A percentile compares a stretch with the other conserved stretches of the same genome.
phyloP scores from a whole-genome alignment of 345 rosid genomes.

The Ricinus communis region DNA sequence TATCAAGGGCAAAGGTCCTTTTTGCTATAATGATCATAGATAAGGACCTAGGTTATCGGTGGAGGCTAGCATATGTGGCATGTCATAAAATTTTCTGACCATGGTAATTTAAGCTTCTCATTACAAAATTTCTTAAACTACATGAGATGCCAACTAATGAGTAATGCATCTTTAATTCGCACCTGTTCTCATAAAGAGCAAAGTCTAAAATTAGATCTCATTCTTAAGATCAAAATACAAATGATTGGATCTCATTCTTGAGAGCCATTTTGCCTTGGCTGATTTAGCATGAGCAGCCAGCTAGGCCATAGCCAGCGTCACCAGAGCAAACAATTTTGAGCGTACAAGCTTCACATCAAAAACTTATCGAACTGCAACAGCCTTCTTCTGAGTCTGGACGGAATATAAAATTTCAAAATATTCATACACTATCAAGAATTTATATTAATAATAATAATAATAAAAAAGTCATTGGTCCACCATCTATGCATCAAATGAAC shows the following conservation, averaged over 20 bases:
- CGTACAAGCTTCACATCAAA: constrained; percentile 2
- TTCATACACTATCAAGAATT: background rate
- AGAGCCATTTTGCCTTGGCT: background rate
- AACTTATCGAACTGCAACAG: background rate
- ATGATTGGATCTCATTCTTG: too few relatives aligned
- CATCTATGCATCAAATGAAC: background rate
- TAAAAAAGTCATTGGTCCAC: background rate
- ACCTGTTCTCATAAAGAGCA: background rate
- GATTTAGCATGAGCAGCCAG: background rate
- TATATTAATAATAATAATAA: too few relatives aligned
- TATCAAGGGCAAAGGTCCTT: too few relatives aligned
- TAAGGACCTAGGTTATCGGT: too few relatives aligned
- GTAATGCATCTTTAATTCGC: background rate
- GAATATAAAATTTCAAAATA: constrained; percentile 9
- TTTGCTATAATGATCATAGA: too few relatives aligned
- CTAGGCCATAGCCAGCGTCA: background rate
- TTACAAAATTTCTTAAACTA: background rate
- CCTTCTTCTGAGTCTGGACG: constrained; percentile 5
- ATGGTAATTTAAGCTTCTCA: background rate
- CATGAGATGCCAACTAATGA: too few relatives aligned
- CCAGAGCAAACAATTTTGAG: background rate
- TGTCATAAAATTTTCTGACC: too few relatives aligned
- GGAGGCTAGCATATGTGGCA: too few relatives aligned
- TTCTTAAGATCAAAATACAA: too few relatives aligned
- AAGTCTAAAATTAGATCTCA: background rate